phyloP scores from a whole-genome alignment of 2,329 filamentous ascomycete genomes.

The Aureobasidium vineae region DNA sequence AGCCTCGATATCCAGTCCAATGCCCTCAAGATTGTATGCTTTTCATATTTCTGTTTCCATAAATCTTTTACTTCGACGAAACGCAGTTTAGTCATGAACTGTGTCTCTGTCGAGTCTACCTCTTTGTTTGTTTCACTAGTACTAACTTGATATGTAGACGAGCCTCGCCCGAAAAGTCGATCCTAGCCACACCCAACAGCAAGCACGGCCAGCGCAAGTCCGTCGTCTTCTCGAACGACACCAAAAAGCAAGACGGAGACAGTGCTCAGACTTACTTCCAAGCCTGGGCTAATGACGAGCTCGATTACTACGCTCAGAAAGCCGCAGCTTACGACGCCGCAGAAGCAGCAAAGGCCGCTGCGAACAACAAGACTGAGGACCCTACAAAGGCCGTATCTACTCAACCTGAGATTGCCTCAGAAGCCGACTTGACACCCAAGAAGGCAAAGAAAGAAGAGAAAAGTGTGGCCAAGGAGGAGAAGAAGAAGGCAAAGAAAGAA shows the following conservation, averaged over 20 bases:
- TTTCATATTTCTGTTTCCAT: background rate
- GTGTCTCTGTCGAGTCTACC: background rate
- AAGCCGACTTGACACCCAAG: constrained; percentile 23
- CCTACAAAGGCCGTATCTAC: background rate
- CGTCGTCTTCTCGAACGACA: constrained; percentile 64
- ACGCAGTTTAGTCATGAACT: background rate
- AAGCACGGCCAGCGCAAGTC: constrained; percentile 50
- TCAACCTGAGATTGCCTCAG: background rate
- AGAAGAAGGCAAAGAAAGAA: constrained; percentile 35
- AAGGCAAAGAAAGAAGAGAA: constrained; percentile 32
- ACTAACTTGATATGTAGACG: background rate
- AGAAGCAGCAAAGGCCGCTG: constrained; percentile 32
- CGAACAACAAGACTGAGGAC: constrained; percentile 7
- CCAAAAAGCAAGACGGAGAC: constrained; percentile 58
- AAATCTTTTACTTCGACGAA: background rate
- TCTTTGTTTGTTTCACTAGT: background rate
- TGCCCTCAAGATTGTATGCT: constrained; percentile 11
- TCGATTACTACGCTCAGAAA: constrained; percentile 23
- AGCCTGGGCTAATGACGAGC: constrained; percentile 46
- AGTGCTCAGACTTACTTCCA: constrained; percentile 54
- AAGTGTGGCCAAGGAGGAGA: constrained; percentile 33
- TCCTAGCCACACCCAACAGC: constrained; percentile 25
- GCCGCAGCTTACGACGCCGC: constrained; percentile 30
- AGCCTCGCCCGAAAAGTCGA: constrained; percentile 22
- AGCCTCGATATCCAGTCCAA: constrained; percentile 21